A percentile compares a stretch with the other conserved stretches of the same genome.
Evolutionary conservation across 805 yeast genomes (phyloP).

Genomic region (Candida anglica): DNA sequence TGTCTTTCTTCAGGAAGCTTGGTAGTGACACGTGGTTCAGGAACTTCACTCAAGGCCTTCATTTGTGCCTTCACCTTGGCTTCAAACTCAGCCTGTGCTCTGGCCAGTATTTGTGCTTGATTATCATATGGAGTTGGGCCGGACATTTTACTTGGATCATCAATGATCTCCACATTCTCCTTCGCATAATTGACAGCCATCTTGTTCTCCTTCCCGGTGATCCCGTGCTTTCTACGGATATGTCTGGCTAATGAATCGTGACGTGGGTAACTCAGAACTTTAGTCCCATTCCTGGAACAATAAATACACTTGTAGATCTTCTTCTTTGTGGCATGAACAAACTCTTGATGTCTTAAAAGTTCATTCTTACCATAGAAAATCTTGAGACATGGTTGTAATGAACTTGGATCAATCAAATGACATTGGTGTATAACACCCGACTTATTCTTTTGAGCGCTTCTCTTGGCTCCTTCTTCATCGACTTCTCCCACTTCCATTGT

Average conservation of each 20-base stretch:
- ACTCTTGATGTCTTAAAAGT: slow-evolving; percentile 40
- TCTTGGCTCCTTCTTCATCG: slow-evolving; percentile 6
- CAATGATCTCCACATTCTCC: slow-evolving; percentile 36
- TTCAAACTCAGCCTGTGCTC: no score
- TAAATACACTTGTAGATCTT: slow-evolving; percentile 38
- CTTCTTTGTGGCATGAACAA: slow-evolving; percentile 43
- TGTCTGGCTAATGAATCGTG: slow-evolving; percentile 43
- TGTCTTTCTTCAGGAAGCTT: background rate
- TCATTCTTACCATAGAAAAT: slow-evolving; percentile 43
- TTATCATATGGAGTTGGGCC: slow-evolving; percentile 4
- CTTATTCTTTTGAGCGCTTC: slow-evolving; percentile 5
- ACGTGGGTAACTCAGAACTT: slow-evolving; percentile 39
- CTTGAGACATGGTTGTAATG: slow-evolving; percentile 30
- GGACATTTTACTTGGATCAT: slow-evolving; percentile 17
- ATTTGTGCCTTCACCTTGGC: background rate
- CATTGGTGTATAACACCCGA: slow-evolving; percentile 39
- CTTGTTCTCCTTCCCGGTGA: slow-evolving; percentile 42
- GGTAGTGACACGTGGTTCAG: background rate
- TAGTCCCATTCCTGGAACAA: slow-evolving; percentile 30
- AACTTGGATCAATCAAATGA: slow-evolving; percentile 31
- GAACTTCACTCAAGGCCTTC: background rate
- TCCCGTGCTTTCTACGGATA: slow-evolving; percentile 40
- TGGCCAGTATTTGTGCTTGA: background rate
- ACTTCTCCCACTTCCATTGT: slow-evolving; percentile 7
- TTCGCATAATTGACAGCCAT: slow-evolving; percentile 42